phyloP scores from a whole-genome alignment of 257 asterid genomes.

The Ehretia macrophylla region DNA sequence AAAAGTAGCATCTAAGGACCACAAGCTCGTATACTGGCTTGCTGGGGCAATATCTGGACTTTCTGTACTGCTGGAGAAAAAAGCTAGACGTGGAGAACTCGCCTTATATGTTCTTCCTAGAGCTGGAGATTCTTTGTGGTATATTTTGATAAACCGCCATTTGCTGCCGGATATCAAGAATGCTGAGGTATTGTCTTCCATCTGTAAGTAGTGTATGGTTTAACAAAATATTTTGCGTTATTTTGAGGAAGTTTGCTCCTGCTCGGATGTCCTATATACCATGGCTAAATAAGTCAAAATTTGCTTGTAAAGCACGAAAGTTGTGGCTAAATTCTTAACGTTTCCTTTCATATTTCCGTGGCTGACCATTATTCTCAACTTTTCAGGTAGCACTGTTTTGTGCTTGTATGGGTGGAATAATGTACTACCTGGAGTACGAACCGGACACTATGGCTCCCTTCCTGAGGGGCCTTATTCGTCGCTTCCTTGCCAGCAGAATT shows the following conservation, averaged over 20 bases:
- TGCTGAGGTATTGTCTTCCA: constrained; percentile 62
- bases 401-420: constrained; percentile 95
- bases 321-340: not conserved
- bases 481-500: constrained; percentile 94
- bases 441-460: constrained; percentile 98
- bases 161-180: constrained; percentile 79
- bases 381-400: constrained; percentile 85
- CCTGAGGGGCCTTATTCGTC: constrained; percentile 87
- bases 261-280: too few species aligned
- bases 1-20: constrained; percentile 87
- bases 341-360: not conserved
- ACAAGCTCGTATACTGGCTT: constrained; percentile 90
- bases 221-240: too few species aligned
- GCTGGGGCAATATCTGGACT: constrained; percentile 92
- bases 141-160: constrained; percentile 84
- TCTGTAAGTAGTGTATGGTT: not conserved
- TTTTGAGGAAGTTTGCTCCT: too few species aligned
- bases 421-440: constrained; percentile 96
- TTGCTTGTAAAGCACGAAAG: too few species aligned
- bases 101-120: constrained; percentile 97
- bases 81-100: constrained; percentile 92
- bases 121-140: constrained; percentile 97
- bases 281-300: too few species aligned
- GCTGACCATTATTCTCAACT: constrained; percentile 6
- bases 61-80: constrained; percentile 88